A percentile compares a stretch with the other conserved stretches of the same genome.
Conservation (phyloP, 192 early-diverging fungal genomes). For the Neocallimastix lanati region DNA sequence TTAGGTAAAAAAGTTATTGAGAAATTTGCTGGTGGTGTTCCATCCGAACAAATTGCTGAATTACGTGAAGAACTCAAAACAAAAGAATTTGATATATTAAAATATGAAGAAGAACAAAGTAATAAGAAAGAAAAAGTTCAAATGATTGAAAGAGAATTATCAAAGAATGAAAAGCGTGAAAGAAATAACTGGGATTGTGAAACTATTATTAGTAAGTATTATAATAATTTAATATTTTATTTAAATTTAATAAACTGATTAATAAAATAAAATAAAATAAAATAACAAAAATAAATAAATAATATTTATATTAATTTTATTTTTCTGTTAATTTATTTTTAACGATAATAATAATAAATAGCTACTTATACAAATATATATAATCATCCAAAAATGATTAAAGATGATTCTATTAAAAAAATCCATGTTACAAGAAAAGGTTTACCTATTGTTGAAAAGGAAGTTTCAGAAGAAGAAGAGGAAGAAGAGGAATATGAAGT, state of each 20-base stretch:
- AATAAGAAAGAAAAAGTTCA: constrained; percentile 59
- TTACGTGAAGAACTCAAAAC: constrained; percentile 8
- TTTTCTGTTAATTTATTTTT: no score
- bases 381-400: constrained; percentile 9
- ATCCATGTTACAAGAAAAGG: constrained; percentile 34
- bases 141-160: constrained; percentile 41
- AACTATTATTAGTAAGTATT: not conserved
- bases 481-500: constrained; percentile 12
- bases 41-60: constrained; percentile 17
- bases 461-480: constrained; percentile 1
- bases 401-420: constrained; percentile 16
- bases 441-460: constrained; percentile 4
- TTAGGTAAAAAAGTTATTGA: constrained; percentile 8
- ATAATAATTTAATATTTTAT: no score
- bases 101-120: constrained; percentile 10
- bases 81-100: constrained; percentile 7
- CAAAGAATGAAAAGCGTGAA: constrained; percentile 40
- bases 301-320: no score
- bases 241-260: no score
- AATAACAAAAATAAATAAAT: no score
- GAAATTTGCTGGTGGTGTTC: constrained; percentile 11
- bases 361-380: constrained; percentile 2
- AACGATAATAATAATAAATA: not conserved
- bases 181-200: constrained; percentile 1
- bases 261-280: no score